Percentiles rank a stretch among this genome's conserved stretches.
phyloP scores from a whole-genome alignment of 2,329 filamentous ascomycete species.

The Drechslerella stenobrocha region DNA sequence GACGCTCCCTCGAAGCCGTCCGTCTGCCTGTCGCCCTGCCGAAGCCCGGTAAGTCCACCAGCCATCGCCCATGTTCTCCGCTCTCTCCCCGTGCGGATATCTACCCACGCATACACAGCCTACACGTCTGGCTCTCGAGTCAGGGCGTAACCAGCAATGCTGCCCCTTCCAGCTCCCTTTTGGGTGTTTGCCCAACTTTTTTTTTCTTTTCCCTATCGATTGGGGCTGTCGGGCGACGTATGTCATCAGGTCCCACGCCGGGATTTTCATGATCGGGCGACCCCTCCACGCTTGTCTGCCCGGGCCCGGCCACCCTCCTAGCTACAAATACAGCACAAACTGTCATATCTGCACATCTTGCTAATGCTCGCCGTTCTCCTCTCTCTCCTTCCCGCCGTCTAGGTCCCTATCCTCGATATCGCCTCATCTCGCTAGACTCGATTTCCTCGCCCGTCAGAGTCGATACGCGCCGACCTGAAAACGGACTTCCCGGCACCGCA shows the following conservation, averaged over 20 bases:
- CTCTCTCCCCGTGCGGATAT: not conserved
- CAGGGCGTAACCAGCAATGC: no score
- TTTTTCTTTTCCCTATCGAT: conserved; percentile 12
- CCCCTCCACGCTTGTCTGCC: conserved; percentile 6
- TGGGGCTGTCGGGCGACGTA: conserved; percentile 44
- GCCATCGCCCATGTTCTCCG: conserved; percentile 30
- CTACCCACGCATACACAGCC: not conserved
- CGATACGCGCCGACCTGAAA: not conserved
- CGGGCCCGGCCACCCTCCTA: no score
- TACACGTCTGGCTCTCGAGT: no score
- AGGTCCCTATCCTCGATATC: not conserved
- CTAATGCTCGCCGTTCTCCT: no score
- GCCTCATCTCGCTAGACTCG: not conserved
- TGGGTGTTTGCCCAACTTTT: conserved; percentile 9
- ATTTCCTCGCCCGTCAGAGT: conserved; percentile 1
- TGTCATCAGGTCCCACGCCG: conserved; percentile 35
- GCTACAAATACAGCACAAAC: no score
- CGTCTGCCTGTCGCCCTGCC: not conserved
- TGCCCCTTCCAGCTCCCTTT: not conserved
- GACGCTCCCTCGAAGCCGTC: not conserved
- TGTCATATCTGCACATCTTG: no score
- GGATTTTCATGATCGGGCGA: conserved; percentile 35
- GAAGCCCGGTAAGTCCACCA: conserved; percentile 27
- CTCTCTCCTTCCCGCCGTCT: not conserved
- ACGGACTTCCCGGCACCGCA: not conserved